Base-by-base conservation (phyloP, 225 moss, liverwort and hornwort genomes). In the Physcomitrellopsis africana region DNA sequence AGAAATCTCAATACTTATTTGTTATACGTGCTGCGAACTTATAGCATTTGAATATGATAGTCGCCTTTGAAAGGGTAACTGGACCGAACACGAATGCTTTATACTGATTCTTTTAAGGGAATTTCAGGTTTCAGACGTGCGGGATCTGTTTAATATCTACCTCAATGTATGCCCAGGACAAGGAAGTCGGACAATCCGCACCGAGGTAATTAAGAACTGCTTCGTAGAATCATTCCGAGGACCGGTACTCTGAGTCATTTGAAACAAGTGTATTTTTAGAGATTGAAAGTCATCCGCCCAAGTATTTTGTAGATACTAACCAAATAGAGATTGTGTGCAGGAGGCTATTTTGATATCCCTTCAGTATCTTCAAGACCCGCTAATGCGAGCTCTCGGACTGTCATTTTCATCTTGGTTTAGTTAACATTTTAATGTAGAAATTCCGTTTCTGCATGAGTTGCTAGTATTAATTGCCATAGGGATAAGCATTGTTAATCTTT, bases 151-250 rank as follows among this genome's bases (percentile, higher is more conserved):
- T 69, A 63, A 92, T 74, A 80, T 82, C 55, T 94, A 94, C 80
- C 81, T 92, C 43, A 95, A 92, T 72, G 89, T 87, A 32, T 92
- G 95, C 82, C 88, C 91, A 65, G 89, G 86, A 44, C 95, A 95
- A 86, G 94, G 89, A 51, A 91, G 89, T 74, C 86, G 92, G 70
- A 92, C 91, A 59, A 95, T 91, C 63, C 87, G 94, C 41, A 92
- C 89, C 10, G 92, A 94, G 92, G 92, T 92, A 84, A 60, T 37
- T 69, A 29, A 51, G 62, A 29, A 57, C 24, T 41, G 12, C 68
- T 46, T 27, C 46, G 20, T 54, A 52, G 5, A 45, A 16, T 53
- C 17, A 23, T n/a, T 55, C 0, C 22, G 6, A 22, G 54, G 54
- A 32, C 62, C 47, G 45, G n/a, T n/a, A 41, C 5, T 26, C 3